Percentiles rank a stretch among this genome's conserved stretches.
These are phyloP conservation scores for Myrica gale DNA, from an alignment of 306 rosid genomes.

Conservation along the genomic window DNA sequence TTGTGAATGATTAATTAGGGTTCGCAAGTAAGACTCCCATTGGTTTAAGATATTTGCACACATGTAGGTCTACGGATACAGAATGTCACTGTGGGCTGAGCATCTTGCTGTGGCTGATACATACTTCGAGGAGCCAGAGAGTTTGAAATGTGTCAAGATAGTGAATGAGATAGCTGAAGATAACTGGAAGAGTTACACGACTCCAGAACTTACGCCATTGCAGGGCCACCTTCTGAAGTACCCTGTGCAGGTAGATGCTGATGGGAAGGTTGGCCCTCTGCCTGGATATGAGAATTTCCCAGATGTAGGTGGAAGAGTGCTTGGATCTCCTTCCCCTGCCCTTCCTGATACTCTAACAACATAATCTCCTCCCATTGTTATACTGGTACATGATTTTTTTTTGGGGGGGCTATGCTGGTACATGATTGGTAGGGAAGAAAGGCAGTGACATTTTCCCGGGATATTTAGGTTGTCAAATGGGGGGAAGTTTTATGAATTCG, in stretches of 20 bases:
- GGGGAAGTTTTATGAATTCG: too few relatives aligned
- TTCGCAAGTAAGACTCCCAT: neutral
- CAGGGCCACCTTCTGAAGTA: constrained; percentile 88
- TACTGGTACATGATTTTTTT: neutral
- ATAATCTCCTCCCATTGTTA: constrained; percentile 29
- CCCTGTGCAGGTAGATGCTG: constrained; percentile 54
- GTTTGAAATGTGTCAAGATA: constrained; percentile 61
- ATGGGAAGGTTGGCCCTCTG: constrained; percentile 54
- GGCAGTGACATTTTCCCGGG: constrained; percentile 14
- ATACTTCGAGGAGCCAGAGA: constrained; percentile 60
- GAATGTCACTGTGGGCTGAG: constrained; percentile 89
- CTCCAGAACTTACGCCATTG: constrained; percentile 42
- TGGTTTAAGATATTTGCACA: constrained; percentile 7
- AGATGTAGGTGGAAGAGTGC: constrained; percentile 75
- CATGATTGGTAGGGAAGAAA: constrained; percentile 5
- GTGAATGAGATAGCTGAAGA: constrained; percentile 64
- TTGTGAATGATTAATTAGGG: neutral
- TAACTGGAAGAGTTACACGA: constrained; percentile 56
- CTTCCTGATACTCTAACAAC: constrained; percentile 82
- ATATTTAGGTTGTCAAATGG: neutral
- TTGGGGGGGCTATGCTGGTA: neutral
- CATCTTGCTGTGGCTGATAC: constrained; percentile 61
- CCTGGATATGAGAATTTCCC: constrained; percentile 65
- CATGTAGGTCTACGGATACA: constrained; percentile 78
- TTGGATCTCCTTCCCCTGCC: constrained; percentile 44